Conservation (phyloP, 2,329 filamentous ascomycete genomes). For the Talaromyces sp. region DNA sequence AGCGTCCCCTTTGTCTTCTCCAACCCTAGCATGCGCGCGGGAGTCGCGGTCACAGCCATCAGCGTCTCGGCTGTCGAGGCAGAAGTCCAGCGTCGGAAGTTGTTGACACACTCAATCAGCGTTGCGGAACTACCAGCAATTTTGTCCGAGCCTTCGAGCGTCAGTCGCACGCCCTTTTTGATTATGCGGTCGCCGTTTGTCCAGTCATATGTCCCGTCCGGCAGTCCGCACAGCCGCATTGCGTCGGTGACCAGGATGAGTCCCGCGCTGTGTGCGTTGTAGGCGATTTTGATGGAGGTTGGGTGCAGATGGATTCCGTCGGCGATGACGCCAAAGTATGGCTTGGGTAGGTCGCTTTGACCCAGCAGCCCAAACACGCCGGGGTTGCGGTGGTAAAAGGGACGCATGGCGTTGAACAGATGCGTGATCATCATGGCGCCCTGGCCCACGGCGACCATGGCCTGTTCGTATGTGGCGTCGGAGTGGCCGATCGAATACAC, state of each 20-base stretch:
- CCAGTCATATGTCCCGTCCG: constrained; percentile 81
- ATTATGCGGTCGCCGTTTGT: constrained; percentile 62
- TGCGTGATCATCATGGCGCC: constrained; percentile 89
- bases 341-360: constrained; percentile 50
- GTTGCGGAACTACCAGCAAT: constrained; percentile 63
- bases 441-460: constrained; percentile 61
- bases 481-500: constrained; percentile 79
- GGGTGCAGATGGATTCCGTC: constrained; percentile 89
- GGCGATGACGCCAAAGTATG: constrained; percentile 83
- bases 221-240: constrained; percentile 78
- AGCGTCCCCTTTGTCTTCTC: constrained; percentile 34
- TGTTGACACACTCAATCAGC: constrained; percentile 40
- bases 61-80: constrained; percentile 34
- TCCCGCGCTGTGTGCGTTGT: constrained; percentile 75
- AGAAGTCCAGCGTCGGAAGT: constrained; percentile 37
- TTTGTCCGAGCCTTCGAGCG: constrained; percentile 70
- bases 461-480: constrained; percentile 79
- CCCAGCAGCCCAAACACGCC: constrained; percentile 84
- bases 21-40: constrained; percentile 33
- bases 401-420: constrained; percentile 89
- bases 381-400: constrained; percentile 83
- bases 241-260: constrained; percentile 89
- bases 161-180: constrained; percentile 61
- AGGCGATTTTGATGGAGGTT: constrained; percentile 82
- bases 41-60: constrained; percentile 34